These are phyloP conservation scores for Saturnispora saitoi DNA, from an alignment of 805 yeast species.

Conservation along the genomic window DNA sequence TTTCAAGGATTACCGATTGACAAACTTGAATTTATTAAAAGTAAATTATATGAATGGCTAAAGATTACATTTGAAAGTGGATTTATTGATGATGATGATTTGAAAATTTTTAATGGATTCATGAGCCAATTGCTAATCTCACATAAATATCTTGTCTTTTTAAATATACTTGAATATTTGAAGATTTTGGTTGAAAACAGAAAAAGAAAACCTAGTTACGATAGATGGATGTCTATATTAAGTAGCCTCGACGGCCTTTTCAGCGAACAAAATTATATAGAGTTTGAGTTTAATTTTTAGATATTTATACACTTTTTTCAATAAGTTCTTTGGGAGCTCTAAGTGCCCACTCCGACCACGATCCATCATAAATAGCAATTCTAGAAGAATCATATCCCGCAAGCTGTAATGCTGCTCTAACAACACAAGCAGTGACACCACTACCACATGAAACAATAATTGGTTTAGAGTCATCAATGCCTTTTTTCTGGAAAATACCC, in stretches of 20 bases:
- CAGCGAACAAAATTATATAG: constrained; percentile 6
- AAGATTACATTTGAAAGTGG: constrained; percentile 15
- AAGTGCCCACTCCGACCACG: constrained; percentile 85
- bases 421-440: constrained; percentile 89
- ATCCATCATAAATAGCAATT: constrained; percentile 70
- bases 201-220: constrained; percentile 9
- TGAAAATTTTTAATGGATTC: constrained; percentile 23
- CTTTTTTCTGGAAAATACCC: constrained; percentile 37
- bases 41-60: constrained; percentile 20
- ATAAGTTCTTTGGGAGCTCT: constrained; percentile 54
- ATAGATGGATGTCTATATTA: constrained; percentile 18
- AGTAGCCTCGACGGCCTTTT: constrained; percentile 13
- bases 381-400: constrained; percentile 38
- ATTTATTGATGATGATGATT: constrained; percentile 21
- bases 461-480: constrained; percentile 42
- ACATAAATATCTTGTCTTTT: constrained; percentile 17
- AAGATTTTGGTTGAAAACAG: constrained; percentile 10
- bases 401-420: constrained; percentile 64
- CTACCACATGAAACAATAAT: constrained; percentile 90
- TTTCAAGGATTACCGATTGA: constrained; percentile 22
- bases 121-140: constrained; percentile 20
- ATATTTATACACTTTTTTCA: constrained; percentile 29
- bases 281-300: constrained; percentile 13
- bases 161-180: constrained; percentile 15
- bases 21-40: constrained; percentile 12